Evolutionary conservation across 495 filamentous ascomycete genomes (phyloP).

Genomic region (Elasticomyces elasticus): DNA sequence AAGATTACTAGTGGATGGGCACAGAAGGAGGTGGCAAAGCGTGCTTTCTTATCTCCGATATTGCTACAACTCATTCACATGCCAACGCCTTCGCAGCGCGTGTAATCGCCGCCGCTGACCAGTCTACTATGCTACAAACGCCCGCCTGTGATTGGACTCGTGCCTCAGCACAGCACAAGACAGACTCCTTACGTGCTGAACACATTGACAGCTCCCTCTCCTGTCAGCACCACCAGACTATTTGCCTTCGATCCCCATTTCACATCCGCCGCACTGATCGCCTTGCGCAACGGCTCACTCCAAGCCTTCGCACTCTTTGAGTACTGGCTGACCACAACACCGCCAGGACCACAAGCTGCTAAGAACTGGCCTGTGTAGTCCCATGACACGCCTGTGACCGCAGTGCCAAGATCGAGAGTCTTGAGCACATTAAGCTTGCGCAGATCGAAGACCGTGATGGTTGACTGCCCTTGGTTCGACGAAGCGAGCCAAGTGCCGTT

Average conservation of each 20-base stretch:
- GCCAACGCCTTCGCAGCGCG: background rate
- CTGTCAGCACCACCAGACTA: constrained; percentile 61
- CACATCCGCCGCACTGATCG: constrained; percentile 60
- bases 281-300: constrained; percentile 74
- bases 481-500: constrained; percentile 95
- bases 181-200: constrained; percentile 37
- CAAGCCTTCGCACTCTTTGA: constrained; percentile 72
- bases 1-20: too few relatives aligned
- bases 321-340: constrained; percentile 80
- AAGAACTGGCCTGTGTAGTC: constrained; percentile 95
- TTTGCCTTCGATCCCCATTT: constrained; percentile 69
- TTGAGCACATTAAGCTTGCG: constrained; percentile 70
- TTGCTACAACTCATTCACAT: background rate
- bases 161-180: background rate
- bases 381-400: constrained; percentile 65
- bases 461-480: constrained; percentile 58
- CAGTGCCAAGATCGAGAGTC: constrained; percentile 69
- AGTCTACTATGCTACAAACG: constrained; percentile 1
- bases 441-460: constrained; percentile 79
- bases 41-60: background rate
- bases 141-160: background rate
- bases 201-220: constrained; percentile 62
- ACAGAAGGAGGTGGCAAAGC: background rate
- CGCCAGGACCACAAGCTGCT: constrained; percentile 67
- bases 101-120: background rate